Percentiles rank a stretch among this genome's conserved stretches.
Evolutionary conservation across 2,329 filamentous ascomycete species (phyloP).

Genomic region (Pseudocercospora pini-densiflorae): DNA sequence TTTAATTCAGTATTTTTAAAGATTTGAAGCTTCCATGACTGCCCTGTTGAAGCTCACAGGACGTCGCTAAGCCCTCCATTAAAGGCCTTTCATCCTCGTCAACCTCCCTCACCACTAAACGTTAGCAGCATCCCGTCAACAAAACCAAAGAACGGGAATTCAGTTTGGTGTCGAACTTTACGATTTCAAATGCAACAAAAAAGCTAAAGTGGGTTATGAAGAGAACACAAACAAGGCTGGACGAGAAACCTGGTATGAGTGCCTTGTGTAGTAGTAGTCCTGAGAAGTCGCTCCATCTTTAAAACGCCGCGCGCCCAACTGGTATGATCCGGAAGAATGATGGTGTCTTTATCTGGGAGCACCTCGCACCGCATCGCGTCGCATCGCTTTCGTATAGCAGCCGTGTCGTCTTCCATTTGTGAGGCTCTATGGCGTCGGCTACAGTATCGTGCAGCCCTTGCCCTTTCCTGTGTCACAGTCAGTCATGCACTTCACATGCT

Average conservation of each 20-base stretch:
- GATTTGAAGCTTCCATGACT: not conserved
- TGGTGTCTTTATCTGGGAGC: constrained; percentile 24
- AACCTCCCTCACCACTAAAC: not conserved
- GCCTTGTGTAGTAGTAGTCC: constrained; percentile 23
- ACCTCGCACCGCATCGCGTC: constrained; percentile 11
- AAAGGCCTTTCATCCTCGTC: not conserved
- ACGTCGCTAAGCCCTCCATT: not conserved
- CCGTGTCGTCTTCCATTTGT: not conserved
- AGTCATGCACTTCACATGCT: not conserved
- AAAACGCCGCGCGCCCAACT: constrained; percentile 30
- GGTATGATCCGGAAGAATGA: constrained; percentile 23
- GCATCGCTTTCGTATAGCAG: not conserved
- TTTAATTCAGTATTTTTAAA: too few relatives aligned
- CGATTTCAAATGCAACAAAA: constrained; percentile 5
- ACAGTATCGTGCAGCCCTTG: constrained; percentile 42
- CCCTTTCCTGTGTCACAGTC: constrained; percentile 34
- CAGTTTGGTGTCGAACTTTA: not conserved
- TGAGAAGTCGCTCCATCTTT: constrained; percentile 23
- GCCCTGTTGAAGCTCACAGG: too few relatives aligned
- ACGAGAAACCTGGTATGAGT: constrained; percentile 24
- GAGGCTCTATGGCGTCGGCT: constrained; percentile 16
- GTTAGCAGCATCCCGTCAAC: not conserved
- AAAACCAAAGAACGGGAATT: not conserved
- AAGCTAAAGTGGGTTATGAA: not conserved
- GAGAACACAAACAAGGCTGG: constrained; percentile 8